phyloP scores from a whole-genome alignment of 2,329 filamentous ascomycete genomes.

The Akanthomyces uredinophilus region DNA sequence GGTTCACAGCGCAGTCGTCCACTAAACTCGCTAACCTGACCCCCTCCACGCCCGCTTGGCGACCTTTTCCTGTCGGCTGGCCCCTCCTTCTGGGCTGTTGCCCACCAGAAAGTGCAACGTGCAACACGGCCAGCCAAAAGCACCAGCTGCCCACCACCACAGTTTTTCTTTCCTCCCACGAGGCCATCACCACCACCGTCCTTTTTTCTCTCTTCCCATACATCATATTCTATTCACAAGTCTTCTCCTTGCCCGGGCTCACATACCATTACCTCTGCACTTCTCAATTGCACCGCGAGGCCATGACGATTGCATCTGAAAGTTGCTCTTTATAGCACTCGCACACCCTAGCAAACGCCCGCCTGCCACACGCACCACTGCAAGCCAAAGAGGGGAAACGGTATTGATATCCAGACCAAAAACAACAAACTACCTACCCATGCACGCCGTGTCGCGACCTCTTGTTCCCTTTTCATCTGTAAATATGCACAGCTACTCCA shows the following conservation, averaged over 20 bases:
- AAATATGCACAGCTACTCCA: constrained; percentile 14
- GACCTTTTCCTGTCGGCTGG: neutral
- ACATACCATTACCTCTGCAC: neutral
- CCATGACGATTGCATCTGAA: constrained; percentile 1
- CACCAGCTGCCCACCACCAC: constrained; percentile 1
- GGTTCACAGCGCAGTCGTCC: neutral
- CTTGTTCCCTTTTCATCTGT: neutral
- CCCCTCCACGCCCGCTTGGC: neutral
- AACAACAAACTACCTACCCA: neutral
- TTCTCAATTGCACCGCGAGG: neutral
- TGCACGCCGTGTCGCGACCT: neutral
- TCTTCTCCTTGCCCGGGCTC: neutral
- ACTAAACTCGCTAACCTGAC: neutral
- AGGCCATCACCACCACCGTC: constrained; percentile 11
- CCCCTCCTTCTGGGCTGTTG: neutral
- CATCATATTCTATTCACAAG: neutral
- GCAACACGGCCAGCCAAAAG: neutral
- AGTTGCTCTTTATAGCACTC: constrained; percentile 6
- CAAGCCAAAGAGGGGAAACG: constrained; percentile 4
- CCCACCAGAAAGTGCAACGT: neutral
- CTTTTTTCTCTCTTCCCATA: neutral
- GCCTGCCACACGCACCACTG: neutral
- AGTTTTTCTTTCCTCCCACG: constrained; percentile 1
- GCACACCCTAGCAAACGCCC: neutral
- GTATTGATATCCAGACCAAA: neutral